These are phyloP conservation scores for Phaeolepiota aurea DNA, from an alignment of 768 basidiomycete species.

Conservation along the genomic window DNA sequence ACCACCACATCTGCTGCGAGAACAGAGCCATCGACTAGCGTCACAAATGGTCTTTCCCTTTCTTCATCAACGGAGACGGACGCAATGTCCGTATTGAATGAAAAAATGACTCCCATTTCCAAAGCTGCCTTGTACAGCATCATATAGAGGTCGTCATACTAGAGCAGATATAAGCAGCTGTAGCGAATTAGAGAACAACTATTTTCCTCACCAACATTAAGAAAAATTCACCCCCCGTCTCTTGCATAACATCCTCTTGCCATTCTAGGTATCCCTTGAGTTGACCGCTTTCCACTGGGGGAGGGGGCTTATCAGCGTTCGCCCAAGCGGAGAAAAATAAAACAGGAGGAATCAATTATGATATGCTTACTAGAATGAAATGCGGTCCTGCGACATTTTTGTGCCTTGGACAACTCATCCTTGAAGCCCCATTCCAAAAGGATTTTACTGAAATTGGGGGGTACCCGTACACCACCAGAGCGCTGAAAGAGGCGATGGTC, in stretches of 20 bases:
- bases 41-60: constrained; percentile 14
- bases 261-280: constrained; percentile 35
- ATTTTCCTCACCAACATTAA: constrained; percentile 36
- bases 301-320: too few species aligned
- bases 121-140: constrained; percentile 34
- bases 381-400: constrained; percentile 21
- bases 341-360: neutral
- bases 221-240: constrained; percentile 40
- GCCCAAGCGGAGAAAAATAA: too few species aligned
- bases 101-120: constrained; percentile 29
- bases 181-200: neutral
- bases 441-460: constrained; percentile 45
- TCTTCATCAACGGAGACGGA: constrained; percentile 19
- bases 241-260: constrained; percentile 38
- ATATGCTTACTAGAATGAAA: constrained; percentile 23
- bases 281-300: constrained; percentile 39
- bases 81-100: constrained; percentile 18
- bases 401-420: constrained; percentile 25
- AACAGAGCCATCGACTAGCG: constrained; percentile 24
- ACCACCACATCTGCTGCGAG: constrained; percentile 36
- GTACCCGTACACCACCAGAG: constrained; percentile 35
- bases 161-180: constrained; percentile 2
- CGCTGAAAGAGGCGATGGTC: constrained; percentile 11
- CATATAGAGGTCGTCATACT: constrained; percentile 39
- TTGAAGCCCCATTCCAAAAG: constrained; percentile 43